Conservation (phyloP, 2,329 filamentous ascomycete genomes). For the Apiospora sp. region DNA sequence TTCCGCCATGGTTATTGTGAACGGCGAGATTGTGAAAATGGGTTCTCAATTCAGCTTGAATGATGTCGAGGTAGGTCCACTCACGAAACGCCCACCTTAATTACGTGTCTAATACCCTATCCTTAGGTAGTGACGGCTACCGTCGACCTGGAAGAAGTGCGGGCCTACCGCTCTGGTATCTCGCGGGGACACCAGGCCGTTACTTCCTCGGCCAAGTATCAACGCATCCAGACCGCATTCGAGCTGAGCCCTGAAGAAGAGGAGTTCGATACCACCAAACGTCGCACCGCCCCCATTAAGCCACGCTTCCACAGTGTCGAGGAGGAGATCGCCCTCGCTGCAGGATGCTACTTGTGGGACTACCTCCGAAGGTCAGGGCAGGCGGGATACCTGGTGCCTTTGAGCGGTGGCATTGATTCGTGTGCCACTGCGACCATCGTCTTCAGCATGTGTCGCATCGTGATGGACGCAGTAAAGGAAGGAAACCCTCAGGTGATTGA, state of each 20-base stretch:
- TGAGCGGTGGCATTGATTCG: slow-evolving; percentile 64
- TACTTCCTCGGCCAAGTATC: slow-evolving; percentile 52
- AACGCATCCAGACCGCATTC: slow-evolving; percentile 50
- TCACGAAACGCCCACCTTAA: too few relatives aligned
- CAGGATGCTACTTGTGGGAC: slow-evolving; percentile 73
- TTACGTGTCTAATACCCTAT: too few relatives aligned
- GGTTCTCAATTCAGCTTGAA: slow-evolving; percentile 71
- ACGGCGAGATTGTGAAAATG: slow-evolving; percentile 70
- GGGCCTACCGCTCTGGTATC: slow-evolving; percentile 63
- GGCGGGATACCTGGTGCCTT: slow-evolving; percentile 64
- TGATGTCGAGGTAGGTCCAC: slow-evolving; percentile 61
- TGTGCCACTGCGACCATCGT: slow-evolving; percentile 60
- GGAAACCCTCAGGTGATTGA: slow-evolving; percentile 49
- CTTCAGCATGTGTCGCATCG: slow-evolving; percentile 61
- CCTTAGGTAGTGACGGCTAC: slow-evolving; percentile 63
- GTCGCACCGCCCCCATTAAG: slow-evolving; percentile 52
- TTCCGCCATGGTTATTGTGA: slow-evolving; percentile 67
- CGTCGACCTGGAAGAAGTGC: slow-evolving; percentile 75
- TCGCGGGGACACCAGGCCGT: slow-evolving; percentile 67
- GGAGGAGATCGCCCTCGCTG: slow-evolving; percentile 71
- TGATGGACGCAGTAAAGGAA: slow-evolving; percentile 57
- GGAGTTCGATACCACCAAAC: slow-evolving; percentile 50
- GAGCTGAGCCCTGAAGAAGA: slow-evolving; percentile 44
- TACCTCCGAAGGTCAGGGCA: slow-evolving; percentile 60
- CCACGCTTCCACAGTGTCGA: slow-evolving; percentile 67